Conservation (phyloP, 176 grass and related monocot genomes). For the Musa acuminata region DNA sequence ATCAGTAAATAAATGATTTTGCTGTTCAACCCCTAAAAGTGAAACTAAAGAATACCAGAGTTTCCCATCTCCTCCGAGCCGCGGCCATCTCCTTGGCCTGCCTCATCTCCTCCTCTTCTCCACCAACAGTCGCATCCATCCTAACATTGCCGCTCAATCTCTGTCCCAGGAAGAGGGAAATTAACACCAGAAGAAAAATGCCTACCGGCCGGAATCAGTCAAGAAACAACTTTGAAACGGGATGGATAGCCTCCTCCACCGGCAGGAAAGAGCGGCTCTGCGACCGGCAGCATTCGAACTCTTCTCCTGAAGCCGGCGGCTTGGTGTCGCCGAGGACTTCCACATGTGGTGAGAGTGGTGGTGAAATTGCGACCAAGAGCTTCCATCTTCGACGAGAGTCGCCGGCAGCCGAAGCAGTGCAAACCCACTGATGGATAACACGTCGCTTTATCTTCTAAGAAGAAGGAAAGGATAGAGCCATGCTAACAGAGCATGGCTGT, state of each 20-base stretch:
- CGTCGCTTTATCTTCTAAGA: not conserved
- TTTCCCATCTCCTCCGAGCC: conserved; percentile 82
- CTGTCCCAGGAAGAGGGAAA: conserved; percentile 19
- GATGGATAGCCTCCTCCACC: not conserved
- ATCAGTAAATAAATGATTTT: no score
- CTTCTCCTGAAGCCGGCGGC: not conserved
- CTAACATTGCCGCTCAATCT: conserved; percentile 41
- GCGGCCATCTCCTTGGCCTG: conserved; percentile 83
- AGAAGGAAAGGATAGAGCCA: no score
- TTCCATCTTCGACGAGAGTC: not conserved
- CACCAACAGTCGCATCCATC: conserved; percentile 48
- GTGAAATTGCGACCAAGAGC: not conserved
- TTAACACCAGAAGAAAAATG: not conserved
- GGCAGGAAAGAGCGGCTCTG: not conserved
- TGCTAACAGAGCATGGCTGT: no score
- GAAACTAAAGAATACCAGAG: conserved; percentile 37
- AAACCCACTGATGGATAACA: not conserved
- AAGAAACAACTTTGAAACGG: not conserved
- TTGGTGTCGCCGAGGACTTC: not conserved
- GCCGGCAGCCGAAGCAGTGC: not conserved
- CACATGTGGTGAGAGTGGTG: not conserved
- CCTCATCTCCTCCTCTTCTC: conserved; percentile 65
- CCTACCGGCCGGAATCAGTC: not conserved
- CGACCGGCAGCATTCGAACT: not conserved
- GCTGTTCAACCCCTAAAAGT: not conserved